A percentile compares a stretch with the other conserved stretches of the same genome.
Conservation (phyloP, 192 early-diverging fungal genomes). For the Rhizophagus clarus region DNA sequence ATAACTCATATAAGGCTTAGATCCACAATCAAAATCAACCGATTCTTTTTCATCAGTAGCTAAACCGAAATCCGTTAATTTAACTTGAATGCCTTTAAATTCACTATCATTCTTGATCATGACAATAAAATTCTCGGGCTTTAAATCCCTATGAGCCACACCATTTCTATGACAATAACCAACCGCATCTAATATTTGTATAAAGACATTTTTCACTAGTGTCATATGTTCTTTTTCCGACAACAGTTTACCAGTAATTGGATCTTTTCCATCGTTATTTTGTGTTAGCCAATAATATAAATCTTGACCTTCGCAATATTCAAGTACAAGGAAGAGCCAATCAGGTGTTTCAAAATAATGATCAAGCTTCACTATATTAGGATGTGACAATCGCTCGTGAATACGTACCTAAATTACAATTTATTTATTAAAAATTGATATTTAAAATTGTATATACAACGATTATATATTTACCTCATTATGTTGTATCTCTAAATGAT, state of each 20-base stretch:
- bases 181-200: slow-evolving; percentile 74
- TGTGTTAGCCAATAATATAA: slow-evolving; percentile 55
- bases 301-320: slow-evolving; percentile 57
- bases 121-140: slow-evolving; percentile 77
- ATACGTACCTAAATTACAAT: slow-evolving; percentile 42
- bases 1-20: slow-evolving; percentile 59
- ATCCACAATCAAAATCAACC: slow-evolving; percentile 86
- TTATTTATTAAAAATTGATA: too few relatives aligned
- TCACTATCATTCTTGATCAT: slow-evolving; percentile 33
- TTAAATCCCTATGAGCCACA: slow-evolving; percentile 89
- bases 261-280: slow-evolving; percentile 42
- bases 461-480: slow-evolving; percentile 52
- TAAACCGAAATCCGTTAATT: slow-evolving; percentile 91
- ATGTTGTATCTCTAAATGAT: slow-evolving; percentile 67
- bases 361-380: slow-evolving; percentile 65
- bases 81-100: slow-evolving; percentile 47
- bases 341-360: slow-evolving; percentile 71
- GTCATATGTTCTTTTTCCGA: slow-evolving; percentile 58
- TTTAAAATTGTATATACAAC: too few relatives aligned
- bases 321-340: slow-evolving; percentile 72
- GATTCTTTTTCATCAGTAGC: slow-evolving; percentile 81
- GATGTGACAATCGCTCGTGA: slow-evolving; percentile 60
- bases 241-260: slow-evolving; percentile 46
- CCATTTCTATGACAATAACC: slow-evolving; percentile 72
- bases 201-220: slow-evolving; percentile 70